Base-by-base conservation (phyloP, 192 early-diverging fungal species). In the Coemansia asiatica region DNA sequence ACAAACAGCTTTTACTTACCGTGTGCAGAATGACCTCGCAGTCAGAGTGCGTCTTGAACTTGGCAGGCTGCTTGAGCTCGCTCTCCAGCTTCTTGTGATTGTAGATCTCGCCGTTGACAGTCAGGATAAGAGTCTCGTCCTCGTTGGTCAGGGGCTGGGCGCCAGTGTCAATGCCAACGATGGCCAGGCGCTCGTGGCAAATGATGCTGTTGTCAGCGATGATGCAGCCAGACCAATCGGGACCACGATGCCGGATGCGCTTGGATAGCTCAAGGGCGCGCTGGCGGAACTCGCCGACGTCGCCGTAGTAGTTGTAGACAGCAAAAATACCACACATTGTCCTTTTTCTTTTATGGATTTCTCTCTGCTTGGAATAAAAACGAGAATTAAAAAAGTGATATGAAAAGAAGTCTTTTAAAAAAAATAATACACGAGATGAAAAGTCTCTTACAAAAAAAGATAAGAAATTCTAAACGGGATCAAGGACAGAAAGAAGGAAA, bases 71-170 rank as follows among this genome's bases (percentile, higher is more conserved):
- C 83, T 91, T 91, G 64, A 97, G 87, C 70, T 82, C 58, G 70
- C 86, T 84, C 64, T 89, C 85, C 9, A 98, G 89, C 33, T 84
- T 72, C 69, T 90, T 89, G 85, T 98, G 94, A 90, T 98, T 98
- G 86, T 98, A 98, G 78, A 98, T 98, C 76, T 98, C 96, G 64
- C 96, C 96, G 83, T 98, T 98, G 69, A 97, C 96, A 25, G 88
- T 83, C 59, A 98, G 86, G 60, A 98, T 85, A 40, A 98, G 65
- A 49, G 88, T 76, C 61, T 91, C 94, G 74, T 97, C 94, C 15
- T 85, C 89, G 84, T 92, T 96, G 75, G 91, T 93, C 68, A 98
- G 85, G 16, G 96, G 96, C 78, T 98, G 96, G 23, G 96, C 96
- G 51, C 96, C 96, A 63, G 87, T 88, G 62, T 93, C 96, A 70